phyloP scores from a whole-genome alignment of 2,329 filamentous ascomycete species.

The Neofusicoccum umdonicola region DNA sequence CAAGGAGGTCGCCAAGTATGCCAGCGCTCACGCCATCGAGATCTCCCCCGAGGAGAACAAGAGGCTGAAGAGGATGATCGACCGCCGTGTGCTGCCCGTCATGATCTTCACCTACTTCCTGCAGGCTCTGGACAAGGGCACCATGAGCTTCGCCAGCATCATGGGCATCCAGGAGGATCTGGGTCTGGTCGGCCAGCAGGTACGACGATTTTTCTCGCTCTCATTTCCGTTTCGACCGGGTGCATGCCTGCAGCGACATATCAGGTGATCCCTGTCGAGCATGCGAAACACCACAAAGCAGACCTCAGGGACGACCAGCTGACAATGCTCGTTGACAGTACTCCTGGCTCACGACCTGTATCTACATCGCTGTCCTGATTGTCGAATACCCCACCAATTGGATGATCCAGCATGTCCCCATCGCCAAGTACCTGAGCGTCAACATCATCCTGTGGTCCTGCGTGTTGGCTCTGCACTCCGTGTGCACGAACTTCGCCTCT shows the following conservation, averaged over 20 bases:
- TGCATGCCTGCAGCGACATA: neutral
- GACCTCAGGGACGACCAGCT: neutral
- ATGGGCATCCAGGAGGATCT: conserved; percentile 62
- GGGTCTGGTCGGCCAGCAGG: conserved; percentile 51
- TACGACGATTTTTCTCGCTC: conserved; percentile 36
- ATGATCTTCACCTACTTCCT: conserved; percentile 63
- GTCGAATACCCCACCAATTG: conserved; percentile 67
- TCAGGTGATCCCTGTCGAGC: neutral
- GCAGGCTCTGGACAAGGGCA: conserved; percentile 63
- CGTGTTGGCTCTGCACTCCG: conserved; percentile 1
- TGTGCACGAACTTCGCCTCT: conserved; percentile 22
- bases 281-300: neutral
- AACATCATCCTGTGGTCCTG: conserved; percentile 52
- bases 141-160: conserved; percentile 60
- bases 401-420: conserved; percentile 59
- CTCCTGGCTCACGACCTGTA: conserved; percentile 52
- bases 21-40: conserved; percentile 53
- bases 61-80: conserved; percentile 54
- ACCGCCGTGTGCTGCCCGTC: conserved; percentile 52
- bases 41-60: conserved; percentile 61
- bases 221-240: neutral
- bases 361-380: conserved; percentile 56
- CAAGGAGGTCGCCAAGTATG: conserved; percentile 69
- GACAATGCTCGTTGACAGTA: conserved; percentile 45
- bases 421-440: conserved; percentile 57